Evolutionary conservation across 1,284 basidiomycete species (phyloP).

Genomic region (Fomitopsis pinicola): DNA sequence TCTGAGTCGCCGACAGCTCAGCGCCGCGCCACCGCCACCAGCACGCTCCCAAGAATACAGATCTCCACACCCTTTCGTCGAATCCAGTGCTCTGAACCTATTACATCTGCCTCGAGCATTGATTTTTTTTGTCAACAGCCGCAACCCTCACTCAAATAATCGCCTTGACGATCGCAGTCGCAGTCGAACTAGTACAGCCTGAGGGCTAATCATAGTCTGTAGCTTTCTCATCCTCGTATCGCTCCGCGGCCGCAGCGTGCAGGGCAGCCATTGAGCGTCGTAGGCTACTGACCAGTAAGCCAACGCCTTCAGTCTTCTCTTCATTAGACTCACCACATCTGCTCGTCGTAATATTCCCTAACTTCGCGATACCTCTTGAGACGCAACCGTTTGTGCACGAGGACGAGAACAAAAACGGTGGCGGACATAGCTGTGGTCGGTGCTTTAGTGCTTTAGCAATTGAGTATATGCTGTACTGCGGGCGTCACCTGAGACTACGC

Average conservation of each 20-base stretch:
- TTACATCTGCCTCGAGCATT: no score
- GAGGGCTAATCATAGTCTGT: neutral
- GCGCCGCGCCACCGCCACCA: neutral
- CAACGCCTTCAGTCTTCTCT: neutral
- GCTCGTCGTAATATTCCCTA: constrained; percentile 52
- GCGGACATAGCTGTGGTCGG: constrained; percentile 35
- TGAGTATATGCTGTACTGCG: neutral
- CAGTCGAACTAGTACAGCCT: no score
- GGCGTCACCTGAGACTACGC: constrained; percentile 37
- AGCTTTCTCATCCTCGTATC: constrained; percentile 11
- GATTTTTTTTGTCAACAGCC: no score
- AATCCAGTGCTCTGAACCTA: neutral
- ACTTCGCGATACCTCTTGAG: constrained; percentile 40
- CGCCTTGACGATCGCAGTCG: no score
- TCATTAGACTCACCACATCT: constrained; percentile 36
- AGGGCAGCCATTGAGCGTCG: constrained; percentile 23
- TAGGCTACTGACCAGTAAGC: constrained; percentile 13
- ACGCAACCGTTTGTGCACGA: constrained; percentile 48
- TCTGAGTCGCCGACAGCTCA: neutral
- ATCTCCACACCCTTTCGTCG: no score
- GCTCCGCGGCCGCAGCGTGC: constrained; percentile 22
- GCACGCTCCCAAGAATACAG: no score
- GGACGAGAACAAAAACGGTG: constrained; percentile 38
- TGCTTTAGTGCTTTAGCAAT: neutral
- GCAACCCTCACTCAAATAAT: no score